These are phyloP conservation scores for Trifolium fragiferum DNA, from an alignment of 306 rosid species.

Conservation along the genomic window DNA sequence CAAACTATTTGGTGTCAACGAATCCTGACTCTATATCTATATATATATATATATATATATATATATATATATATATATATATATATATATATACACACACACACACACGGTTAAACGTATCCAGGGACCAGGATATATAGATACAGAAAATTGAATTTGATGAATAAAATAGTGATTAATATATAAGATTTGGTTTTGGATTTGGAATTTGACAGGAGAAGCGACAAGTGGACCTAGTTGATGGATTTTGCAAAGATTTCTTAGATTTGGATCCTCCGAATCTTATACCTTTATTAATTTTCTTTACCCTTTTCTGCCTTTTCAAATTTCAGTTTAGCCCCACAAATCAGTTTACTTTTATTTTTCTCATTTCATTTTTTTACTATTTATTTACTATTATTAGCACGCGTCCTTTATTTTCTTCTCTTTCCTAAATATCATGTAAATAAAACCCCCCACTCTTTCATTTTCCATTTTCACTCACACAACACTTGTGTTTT, in stretches of 20 bases:
- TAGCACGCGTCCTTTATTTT: neutral
- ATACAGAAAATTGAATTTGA: neutral
- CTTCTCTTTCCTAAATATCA: neutral
- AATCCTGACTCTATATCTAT: no score
- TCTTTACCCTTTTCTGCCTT: slow-evolving; percentile 30
- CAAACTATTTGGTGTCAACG: no score
- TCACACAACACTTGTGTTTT: neutral
- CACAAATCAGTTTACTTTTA: slow-evolving; percentile 32
- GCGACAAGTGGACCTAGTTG: slow-evolving; percentile 58
- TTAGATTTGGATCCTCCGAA: slow-evolving; percentile 87
- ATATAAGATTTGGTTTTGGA: slow-evolving; percentile 40
- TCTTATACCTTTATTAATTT: slow-evolving; percentile 65
- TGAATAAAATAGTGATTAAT: neutral
- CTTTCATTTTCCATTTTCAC: slow-evolving; percentile 21
- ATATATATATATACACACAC: no score
- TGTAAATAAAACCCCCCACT: slow-evolving; percentile 24
- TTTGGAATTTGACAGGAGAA: slow-evolving; percentile 55
- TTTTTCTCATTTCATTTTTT: neutral
- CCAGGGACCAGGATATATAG: no score
- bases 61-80: no score
- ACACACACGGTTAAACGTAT: no score
- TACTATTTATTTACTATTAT: slow-evolving; percentile 13
- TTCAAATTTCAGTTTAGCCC: slow-evolving; percentile 28
- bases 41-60: no score
- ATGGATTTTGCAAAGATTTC: slow-evolving; percentile 80